A percentile compares a stretch with the other conserved stretches of the same genome.
Conservation (phyloP, 2,329 filamentous ascomycete species). For the Magnaporthiopsis poae region DNA sequence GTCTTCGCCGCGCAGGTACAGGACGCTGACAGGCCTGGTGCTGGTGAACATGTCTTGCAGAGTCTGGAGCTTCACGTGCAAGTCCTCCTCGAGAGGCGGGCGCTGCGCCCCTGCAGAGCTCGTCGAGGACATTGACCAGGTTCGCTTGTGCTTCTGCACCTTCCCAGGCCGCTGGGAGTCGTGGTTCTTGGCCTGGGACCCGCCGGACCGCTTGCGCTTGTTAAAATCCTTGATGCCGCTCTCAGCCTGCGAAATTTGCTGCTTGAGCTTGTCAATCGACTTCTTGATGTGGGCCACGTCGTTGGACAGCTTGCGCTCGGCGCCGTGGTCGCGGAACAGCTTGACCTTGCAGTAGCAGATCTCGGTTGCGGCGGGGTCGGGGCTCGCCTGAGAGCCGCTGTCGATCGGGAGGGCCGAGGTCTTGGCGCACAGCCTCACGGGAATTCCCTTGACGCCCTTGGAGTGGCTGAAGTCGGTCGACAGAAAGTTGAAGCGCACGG, state of each 20-base stretch:
- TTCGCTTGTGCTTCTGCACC: conserved; percentile 79
- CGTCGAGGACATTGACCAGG: conserved; percentile 85
- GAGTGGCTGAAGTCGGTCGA: conserved; percentile 98
- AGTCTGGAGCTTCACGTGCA: conserved; percentile 67
- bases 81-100: conserved; percentile 58
- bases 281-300: conserved; percentile 93
- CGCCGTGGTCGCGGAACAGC: conserved; percentile 89
- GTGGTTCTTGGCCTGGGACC: conserved; percentile 29
- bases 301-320: conserved; percentile 88
- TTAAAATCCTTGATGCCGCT: conserved; percentile 57
- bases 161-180: conserved; percentile 62
- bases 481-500: conserved; percentile 93
- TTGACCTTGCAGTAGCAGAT: conserved; percentile 95
- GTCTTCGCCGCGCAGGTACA: conserved; percentile 69
- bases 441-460: conserved; percentile 95
- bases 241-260: conserved; percentile 75
- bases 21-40: conserved; percentile 64
- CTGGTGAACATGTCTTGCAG: conserved; percentile 85
- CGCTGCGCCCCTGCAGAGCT: conserved; percentile 47
- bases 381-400: conserved; percentile 30
- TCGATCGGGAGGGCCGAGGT: conserved; percentile 53
- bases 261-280: conserved; percentile 89
- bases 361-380: conserved; percentile 47
- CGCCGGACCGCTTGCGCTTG: conserved; percentile 51
- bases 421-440: conserved; percentile 84